Conservation (phyloP, 306 rosid genomes). For the Luffa acutangula region DNA sequence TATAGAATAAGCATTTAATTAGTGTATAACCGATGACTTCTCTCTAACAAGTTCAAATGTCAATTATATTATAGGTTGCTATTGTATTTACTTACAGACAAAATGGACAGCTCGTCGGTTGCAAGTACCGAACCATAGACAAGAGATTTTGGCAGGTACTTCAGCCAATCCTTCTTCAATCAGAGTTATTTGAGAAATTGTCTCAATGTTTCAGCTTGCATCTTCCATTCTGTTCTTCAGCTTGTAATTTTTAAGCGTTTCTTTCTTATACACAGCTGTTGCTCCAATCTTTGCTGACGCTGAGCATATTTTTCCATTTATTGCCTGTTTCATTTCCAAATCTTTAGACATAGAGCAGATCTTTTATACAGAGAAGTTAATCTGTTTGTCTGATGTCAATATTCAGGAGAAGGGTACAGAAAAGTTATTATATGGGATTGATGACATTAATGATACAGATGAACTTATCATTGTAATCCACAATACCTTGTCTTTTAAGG, state of each 20-base stretch:
- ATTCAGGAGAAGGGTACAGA: slow-evolving; percentile 67
- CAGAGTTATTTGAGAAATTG: background rate
- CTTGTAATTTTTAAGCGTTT: background rate
- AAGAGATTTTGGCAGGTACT: slow-evolving; percentile 89
- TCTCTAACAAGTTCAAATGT: slow-evolving; percentile 12
- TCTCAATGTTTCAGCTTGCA: background rate
- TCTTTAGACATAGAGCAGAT: background rate
- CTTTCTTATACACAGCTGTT: background rate
- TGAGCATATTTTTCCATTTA: background rate
- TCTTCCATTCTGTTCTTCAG: background rate
- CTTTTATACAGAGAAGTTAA: background rate
- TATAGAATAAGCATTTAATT: background rate
- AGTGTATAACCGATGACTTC: background rate
- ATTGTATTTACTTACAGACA: slow-evolving; percentile 74
- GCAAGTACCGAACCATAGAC: slow-evolving; percentile 62
- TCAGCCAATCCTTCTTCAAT: background rate
- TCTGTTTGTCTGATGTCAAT: slow-evolving; percentile 5
- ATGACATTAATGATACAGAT: slow-evolving; percentile 55
- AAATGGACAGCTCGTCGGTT: slow-evolving; percentile 65
- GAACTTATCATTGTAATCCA: slow-evolving; percentile 64
- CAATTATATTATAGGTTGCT: slow-evolving; percentile 45
- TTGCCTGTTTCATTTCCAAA: background rate
- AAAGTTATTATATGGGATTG: slow-evolving; percentile 65
- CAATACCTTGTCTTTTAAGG: slow-evolving; percentile 4
- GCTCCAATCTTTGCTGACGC: background rate